Conservation (phyloP, 805 yeast genomes). For the Hermanozyma aechmeae region DNA sequence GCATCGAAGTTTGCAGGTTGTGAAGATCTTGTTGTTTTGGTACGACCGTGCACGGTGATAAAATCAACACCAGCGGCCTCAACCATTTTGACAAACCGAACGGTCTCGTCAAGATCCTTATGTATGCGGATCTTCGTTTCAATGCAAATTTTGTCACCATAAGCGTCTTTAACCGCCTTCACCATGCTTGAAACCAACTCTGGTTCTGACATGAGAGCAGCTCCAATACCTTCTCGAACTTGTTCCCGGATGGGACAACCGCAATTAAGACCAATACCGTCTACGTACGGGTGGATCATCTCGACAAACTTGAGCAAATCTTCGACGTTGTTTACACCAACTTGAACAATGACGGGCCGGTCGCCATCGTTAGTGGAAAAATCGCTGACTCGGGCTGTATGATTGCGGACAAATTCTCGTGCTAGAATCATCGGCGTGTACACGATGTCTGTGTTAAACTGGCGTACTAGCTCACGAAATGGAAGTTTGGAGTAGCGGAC, state of each 20-base stretch:
- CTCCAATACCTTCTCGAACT: constrained; percentile 92
- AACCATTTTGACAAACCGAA: constrained; percentile 59
- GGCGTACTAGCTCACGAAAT: constrained; percentile 67
- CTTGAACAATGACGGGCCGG: constrained; percentile 73
- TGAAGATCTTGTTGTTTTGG: constrained; percentile 76
- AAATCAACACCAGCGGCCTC: constrained; percentile 88
- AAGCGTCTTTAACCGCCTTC: constrained; percentile 64
- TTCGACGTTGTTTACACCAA: constrained; percentile 77
- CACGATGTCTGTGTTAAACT: constrained; percentile 69
- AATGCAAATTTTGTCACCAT: constrained; percentile 62
- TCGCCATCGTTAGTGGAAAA: constrained; percentile 73
- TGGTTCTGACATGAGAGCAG: constrained; percentile 82
- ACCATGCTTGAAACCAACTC: constrained; percentile 81
- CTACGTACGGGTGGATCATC: constrained; percentile 84
- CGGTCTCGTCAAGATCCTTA: constrained; percentile 61
- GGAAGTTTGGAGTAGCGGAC: constrained; percentile 93
- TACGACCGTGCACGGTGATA: constrained; percentile 90
- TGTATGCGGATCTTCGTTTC: constrained; percentile 93
- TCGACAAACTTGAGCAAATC: constrained; percentile 79
- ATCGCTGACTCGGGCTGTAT: constrained; percentile 72
- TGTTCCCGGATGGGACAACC: constrained; percentile 97
- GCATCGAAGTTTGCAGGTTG: constrained; percentile 79
- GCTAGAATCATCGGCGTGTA: constrained; percentile 97
- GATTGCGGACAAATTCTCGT: constrained; percentile 83
- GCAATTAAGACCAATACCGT: constrained; percentile 91